Base-by-base conservation (phyloP, 2,329 filamentous ascomycete species). In the Ophiocordyceps camponoti-leonardi region DNA sequence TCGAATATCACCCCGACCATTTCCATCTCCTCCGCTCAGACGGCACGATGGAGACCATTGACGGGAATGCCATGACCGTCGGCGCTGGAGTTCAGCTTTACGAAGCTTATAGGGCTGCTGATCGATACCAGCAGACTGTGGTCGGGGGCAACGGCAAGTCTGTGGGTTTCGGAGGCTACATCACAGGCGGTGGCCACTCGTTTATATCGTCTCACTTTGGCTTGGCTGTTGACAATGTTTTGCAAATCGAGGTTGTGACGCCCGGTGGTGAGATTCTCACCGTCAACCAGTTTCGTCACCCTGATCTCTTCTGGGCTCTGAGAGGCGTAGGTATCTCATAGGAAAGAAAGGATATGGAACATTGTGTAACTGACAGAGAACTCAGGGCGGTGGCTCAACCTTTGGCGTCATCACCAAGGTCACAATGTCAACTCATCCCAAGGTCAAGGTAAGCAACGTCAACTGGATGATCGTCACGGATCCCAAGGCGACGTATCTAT, bases 241-340 rank as follows among this genome's bases (percentile, higher is more conserved):
- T 82, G 4, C 66, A 78, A 51, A 67, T 73, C 58, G 68, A 77
- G 28, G 60, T 79, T 0, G 69, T 82, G 1, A 72, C 71, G 0
- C 69, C 70, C 0, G 51, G 53, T 4, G 76, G 77, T 0, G 54
- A 68, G 7, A 61, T 73, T 6, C 40, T 78, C 2, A 66, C 61
- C 0, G 66, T 70, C 1, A 77, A 72, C 43, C 69, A 71, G 37
- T 65, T 68, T 12, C 62, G 71, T 37, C 66, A 80, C 46, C 47
- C 60, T 0, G 76, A 81, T 45, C 58, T 83, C 1, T 81, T 79
- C 56, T 83, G 77, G 78, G 78, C 78, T 0, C 63, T 80, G 49
- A 61, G 72, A 47, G 76, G 77, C 10, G 68, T 75, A 58, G 58
- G 67, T 62, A 10, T 28, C 14, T 12, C 31, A 11, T 11, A 4